Evolutionary conservation across 2,329 filamentous ascomycete genomes (phyloP).

Genomic region (Mollisia scopiformis): DNA sequence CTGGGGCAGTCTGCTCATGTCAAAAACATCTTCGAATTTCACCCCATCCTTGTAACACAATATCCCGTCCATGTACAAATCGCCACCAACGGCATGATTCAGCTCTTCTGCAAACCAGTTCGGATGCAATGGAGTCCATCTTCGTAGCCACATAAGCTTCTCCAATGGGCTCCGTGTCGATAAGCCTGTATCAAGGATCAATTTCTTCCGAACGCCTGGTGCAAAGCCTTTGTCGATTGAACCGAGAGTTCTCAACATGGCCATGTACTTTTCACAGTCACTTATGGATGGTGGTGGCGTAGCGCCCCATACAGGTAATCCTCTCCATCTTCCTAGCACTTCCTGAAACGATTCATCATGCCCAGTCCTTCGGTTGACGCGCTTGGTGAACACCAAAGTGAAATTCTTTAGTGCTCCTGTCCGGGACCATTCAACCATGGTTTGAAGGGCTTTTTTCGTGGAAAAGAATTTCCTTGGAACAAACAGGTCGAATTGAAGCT

Average conservation of each 20-base stretch:
- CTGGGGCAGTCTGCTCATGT: neutral
- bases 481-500: conserved; percentile 1
- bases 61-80: conserved; percentile 12
- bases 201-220: neutral
- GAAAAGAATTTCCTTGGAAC: neutral
- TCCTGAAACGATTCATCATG: neutral
- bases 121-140: neutral
- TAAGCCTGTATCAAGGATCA: neutral
- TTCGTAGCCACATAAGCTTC: neutral
- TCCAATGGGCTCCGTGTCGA: neutral
- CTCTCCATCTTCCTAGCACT: neutral
- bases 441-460: neutral
- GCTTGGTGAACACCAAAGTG: neutral
- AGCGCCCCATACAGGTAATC: neutral
- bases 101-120: neutral
- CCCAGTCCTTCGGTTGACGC: neutral
- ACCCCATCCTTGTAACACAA: conserved; percentile 11
- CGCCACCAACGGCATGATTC: conserved; percentile 12
- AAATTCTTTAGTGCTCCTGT: neutral
- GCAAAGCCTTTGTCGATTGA: neutral
- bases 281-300: neutral
- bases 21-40: neutral
- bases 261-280: neutral
- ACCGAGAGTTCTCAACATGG: neutral
- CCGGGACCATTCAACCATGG: neutral